phyloP scores from a whole-genome alignment of 2,329 filamentous ascomycete genomes.

The Trichoderma sp. region DNA sequence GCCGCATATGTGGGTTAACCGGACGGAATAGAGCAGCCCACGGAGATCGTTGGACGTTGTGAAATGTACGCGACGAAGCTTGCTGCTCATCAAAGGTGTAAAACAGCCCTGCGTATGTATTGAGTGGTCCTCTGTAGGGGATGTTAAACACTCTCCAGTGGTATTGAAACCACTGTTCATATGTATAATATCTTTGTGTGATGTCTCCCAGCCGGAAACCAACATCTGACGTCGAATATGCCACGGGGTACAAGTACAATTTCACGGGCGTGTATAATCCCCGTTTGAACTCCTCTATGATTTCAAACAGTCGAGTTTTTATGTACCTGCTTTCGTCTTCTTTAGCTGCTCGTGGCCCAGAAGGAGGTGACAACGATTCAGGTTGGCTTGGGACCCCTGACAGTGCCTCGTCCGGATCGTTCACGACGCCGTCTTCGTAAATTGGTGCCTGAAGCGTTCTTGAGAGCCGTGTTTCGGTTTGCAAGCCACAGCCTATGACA shows the following conservation, averaged over 20 bases:
- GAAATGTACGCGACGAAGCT: slow-evolving; percentile 27
- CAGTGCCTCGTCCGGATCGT: slow-evolving; percentile 37
- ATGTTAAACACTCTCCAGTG: slow-evolving; percentile 11
- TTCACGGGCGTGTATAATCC: slow-evolving; percentile 25
- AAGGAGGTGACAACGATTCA: neutral
- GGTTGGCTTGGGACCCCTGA: neutral
- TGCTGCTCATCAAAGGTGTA: slow-evolving; percentile 46
- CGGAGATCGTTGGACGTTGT: slow-evolving; percentile 39
- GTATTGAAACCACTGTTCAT: slow-evolving; percentile 28
- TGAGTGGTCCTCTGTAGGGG: slow-evolving; percentile 14
- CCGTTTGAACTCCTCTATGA: neutral
- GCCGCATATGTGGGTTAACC: slow-evolving; percentile 34
- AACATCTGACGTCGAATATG: slow-evolving; percentile 37
- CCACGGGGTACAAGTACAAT: slow-evolving; percentile 42
- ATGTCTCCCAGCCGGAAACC: slow-evolving; percentile 27
- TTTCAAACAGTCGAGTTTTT: neutral
- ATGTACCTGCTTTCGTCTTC: neutral
- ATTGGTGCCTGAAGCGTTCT: slow-evolving; percentile 28
- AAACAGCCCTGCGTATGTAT: slow-evolving; percentile 44
- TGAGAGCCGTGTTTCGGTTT: slow-evolving; percentile 25
- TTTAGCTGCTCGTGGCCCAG: neutral
- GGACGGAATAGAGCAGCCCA: slow-evolving; percentile 53
- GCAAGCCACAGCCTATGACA: slow-evolving; percentile 49
- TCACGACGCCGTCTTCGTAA: slow-evolving; percentile 36
- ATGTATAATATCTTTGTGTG: slow-evolving; percentile 24